A percentile compares a stretch with the other conserved stretches of the same genome.
phyloP scores from a whole-genome alignment of 2,329 filamentous ascomycete species.

The Colletotrichum plurivorum region DNA sequence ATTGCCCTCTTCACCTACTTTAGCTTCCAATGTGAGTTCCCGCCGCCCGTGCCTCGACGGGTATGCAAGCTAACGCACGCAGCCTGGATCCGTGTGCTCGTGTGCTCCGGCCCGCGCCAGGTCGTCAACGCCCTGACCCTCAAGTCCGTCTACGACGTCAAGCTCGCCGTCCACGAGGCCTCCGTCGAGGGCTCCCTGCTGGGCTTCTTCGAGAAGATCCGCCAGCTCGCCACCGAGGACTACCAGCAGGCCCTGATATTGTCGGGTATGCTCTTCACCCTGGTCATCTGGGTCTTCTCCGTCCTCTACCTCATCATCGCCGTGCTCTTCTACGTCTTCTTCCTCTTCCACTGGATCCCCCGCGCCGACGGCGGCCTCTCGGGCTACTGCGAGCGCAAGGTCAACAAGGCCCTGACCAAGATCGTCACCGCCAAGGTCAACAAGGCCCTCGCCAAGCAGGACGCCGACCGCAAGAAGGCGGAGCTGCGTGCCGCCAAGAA shows the following conservation, averaged over 20 bases:
- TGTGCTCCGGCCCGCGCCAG: constrained; percentile 94
- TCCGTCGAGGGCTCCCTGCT: constrained; percentile 74
- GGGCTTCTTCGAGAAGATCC: constrained; percentile 88
- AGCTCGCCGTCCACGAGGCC: constrained; percentile 71
- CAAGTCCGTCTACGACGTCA: constrained; percentile 83
- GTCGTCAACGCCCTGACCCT: constrained; percentile 92
- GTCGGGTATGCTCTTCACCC: constrained; percentile 91
- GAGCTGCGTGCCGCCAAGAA: constrained; percentile 66
- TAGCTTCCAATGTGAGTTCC: constrained; percentile 71
- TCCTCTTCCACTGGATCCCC: constrained; percentile 94
- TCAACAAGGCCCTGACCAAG: constrained; percentile 85
- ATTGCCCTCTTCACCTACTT: constrained; percentile 94
- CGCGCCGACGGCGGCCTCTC: constrained; percentile 83
- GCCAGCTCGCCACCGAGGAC: constrained; percentile 79
- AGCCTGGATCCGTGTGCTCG: constrained; percentile 90
- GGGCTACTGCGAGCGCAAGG: constrained; percentile 91
- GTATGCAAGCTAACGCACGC: constrained; percentile 33
- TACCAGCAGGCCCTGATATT: constrained; percentile 86
- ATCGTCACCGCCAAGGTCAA: constrained; percentile 92
- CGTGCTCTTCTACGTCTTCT: constrained; percentile 84
- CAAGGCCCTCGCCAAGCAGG: constrained; percentile 86
- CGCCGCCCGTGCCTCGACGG: constrained; percentile 19
- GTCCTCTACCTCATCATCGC: constrained; percentile 82
- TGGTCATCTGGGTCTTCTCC: constrained; percentile 90
- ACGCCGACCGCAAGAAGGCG: constrained; percentile 69